phyloP scores from a whole-genome alignment of 108 stramenopile genomes.

The Bacterosira constricta region DNA sequence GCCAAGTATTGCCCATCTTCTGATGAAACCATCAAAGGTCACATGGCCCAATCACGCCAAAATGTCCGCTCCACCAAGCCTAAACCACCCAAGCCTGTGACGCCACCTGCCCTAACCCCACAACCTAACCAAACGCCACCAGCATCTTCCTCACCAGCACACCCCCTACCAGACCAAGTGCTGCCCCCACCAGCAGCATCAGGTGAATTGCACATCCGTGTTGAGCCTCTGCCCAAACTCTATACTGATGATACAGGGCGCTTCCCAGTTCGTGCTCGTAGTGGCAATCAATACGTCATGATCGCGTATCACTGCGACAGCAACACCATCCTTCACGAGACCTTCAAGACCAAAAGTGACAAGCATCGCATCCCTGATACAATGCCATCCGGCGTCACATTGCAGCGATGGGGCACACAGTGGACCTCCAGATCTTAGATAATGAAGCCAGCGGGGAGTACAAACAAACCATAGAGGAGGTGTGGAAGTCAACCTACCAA shows the following conservation, averaged over 20 bases:
- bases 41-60: conserved; percentile 6
- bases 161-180: no score
- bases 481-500: conserved; percentile 20
- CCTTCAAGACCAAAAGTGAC: not conserved
- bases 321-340: not conserved
- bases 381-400: not conserved
- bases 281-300: not conserved
- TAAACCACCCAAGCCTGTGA: no score
- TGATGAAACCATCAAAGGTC: conserved; percentile 14
- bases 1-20: conserved; percentile 15
- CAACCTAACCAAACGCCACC: no score
- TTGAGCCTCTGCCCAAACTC: not conserved
- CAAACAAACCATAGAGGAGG: not conserved
- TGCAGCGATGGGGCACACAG: not conserved
- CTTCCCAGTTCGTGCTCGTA: not conserved
- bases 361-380: not conserved
- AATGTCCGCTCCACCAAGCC: conserved; percentile 17
- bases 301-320: not conserved
- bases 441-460: not conserved
- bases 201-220: not conserved
- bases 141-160: no score
- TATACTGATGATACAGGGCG: not conserved
- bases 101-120: no score
- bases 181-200: no score
- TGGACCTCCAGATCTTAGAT: not conserved